phyloP scores from a whole-genome alignment of 495 filamentous ascomycete genomes.

The Aspergillus steynii region DNA sequence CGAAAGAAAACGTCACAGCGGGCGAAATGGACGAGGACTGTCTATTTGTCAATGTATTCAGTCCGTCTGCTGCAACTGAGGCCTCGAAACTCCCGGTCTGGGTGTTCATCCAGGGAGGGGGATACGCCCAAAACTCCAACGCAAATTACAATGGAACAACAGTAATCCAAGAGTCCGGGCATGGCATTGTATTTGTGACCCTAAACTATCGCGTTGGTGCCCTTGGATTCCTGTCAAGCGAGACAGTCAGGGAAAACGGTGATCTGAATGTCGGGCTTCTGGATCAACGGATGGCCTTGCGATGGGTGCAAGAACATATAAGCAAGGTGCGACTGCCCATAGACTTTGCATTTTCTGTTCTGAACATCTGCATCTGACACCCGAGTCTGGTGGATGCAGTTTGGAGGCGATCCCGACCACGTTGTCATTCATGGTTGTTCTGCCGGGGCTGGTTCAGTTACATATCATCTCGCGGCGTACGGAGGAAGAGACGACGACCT shows the following conservation, averaged over 20 bases:
- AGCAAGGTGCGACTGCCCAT: neutral
- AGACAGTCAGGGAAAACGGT: conserved; percentile 51
- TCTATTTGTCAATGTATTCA: conserved; percentile 68
- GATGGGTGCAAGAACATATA: conserved; percentile 66
- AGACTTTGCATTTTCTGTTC: no score
- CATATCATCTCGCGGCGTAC: conserved; percentile 64
- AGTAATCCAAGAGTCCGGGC: conserved; percentile 54
- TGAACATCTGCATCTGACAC: neutral
- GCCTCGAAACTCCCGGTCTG: conserved; percentile 62
- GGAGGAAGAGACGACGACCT: conserved; percentile 49
- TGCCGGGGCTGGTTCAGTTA: conserved; percentile 65
- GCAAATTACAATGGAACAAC: conserved; percentile 63
- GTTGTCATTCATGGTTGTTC: conserved; percentile 68
- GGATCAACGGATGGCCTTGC: conserved; percentile 63
- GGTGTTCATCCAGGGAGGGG: conserved; percentile 73
- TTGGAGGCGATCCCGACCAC: conserved; percentile 70
- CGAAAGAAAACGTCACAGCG: conserved; percentile 34
- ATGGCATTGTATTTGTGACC: conserved; percentile 62
- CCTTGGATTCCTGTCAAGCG: conserved; percentile 67
- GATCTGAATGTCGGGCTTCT: conserved; percentile 61
- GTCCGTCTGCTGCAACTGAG: conserved; percentile 54
- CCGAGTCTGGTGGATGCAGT: conserved; percentile 29
- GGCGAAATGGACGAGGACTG: conserved; percentile 59
- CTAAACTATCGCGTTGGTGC: conserved; percentile 78
- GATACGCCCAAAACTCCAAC: conserved; percentile 61